Evolutionary conservation across 441 rosid genomes (phyloP).

Genomic region (Jatropha podagrica): DNA sequence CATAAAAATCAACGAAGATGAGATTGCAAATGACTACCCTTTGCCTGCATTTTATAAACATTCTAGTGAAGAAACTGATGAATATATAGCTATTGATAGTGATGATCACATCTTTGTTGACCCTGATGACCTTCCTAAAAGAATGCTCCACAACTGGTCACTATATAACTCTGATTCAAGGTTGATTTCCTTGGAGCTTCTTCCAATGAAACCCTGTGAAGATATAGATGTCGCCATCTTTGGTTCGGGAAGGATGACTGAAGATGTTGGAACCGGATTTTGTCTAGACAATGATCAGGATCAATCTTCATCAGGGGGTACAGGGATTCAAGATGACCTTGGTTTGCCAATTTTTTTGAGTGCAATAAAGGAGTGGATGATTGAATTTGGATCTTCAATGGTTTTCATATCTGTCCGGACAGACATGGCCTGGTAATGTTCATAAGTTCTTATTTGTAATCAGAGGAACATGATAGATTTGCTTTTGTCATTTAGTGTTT

Average conservation of each 20-base stretch:
- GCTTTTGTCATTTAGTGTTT: not conserved
- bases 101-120: conserved; percentile 29
- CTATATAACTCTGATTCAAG: conserved; percentile 72
- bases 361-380: conserved; percentile 85
- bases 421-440: conserved; percentile 74
- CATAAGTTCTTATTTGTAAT: conserved; percentile 3
- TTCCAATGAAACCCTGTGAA: conserved; percentile 71
- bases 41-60: conserved; percentile 70
- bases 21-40: conserved; percentile 83
- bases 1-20: conserved; percentile 78
- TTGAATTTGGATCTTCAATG: conserved; percentile 61
- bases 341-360: conserved; percentile 65
- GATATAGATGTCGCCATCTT: conserved; percentile 73
- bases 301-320: conserved; percentile 40
- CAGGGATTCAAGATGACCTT: conserved; percentile 31
- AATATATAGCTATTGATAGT: conserved; percentile 44
- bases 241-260: conserved; percentile 74
- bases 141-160: conserved; percentile 78
- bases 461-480: not conserved
- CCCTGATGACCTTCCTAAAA: conserved; percentile 56
- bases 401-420: conserved; percentile 61
- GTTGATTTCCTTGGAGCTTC: conserved; percentile 78
- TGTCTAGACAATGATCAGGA: conserved; percentile 42
- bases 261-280: conserved; percentile 63
- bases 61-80: conserved; percentile 63